These are phyloP conservation scores for Corinectria fuckeliana DNA, from an alignment of 2,329 filamentous ascomycete genomes.

Conservation along the genomic window DNA sequence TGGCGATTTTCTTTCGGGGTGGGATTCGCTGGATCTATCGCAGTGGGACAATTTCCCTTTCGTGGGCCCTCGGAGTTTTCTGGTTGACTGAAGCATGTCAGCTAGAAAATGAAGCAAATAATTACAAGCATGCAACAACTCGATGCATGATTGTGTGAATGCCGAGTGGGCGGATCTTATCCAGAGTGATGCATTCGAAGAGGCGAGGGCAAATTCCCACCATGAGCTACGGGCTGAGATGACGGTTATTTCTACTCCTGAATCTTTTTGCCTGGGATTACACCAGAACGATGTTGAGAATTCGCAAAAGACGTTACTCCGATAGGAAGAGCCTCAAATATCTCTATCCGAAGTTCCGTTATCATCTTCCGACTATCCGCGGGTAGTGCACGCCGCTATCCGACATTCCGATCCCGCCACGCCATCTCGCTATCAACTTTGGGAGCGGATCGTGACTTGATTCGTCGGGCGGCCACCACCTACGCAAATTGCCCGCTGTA, in stretches of 20 bases:
- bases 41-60: constrained; percentile 37
- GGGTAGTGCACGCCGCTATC: constrained; percentile 17
- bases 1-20: constrained; percentile 33
- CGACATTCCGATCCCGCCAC: constrained; percentile 8
- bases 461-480: constrained; percentile 2
- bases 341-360: constrained; percentile 18
- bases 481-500: not conserved
- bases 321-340: not conserved
- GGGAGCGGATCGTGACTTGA: constrained; percentile 3
- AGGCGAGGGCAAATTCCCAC: not conserved
- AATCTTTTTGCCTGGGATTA: not conserved
- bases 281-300: not conserved
- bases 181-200: not conserved
- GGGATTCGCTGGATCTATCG: constrained; percentile 35
- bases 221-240: not conserved
- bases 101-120: not conserved
- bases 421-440: constrained; percentile 2
- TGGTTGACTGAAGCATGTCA: constrained; percentile 4
- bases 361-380: constrained; percentile 16
- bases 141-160: not conserved
- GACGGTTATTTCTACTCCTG: not conserved
- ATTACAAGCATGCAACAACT: not conserved
- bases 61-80: constrained; percentile 11
- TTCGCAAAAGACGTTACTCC: not conserved
- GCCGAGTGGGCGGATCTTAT: not conserved